Evolutionary conservation across 1,284 basidiomycete genomes (phyloP).

Genomic region (Ustilago hordei): DNA sequence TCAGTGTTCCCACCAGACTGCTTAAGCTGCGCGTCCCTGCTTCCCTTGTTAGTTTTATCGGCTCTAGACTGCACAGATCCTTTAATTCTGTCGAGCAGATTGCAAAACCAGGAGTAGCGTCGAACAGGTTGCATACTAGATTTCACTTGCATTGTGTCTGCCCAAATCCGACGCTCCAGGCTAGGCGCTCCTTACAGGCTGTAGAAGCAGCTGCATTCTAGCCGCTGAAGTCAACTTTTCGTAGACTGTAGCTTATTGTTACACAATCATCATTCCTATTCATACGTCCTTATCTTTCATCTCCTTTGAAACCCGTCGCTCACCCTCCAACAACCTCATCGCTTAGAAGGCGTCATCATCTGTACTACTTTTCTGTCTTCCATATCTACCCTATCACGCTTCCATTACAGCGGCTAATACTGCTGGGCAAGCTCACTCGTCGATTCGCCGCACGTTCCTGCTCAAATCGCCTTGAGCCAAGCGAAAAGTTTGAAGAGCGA

Average conservation of each 20-base stretch:
- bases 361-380: not conserved
- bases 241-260: not conserved
- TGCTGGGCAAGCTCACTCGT: not conserved
- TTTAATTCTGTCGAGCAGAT: not conserved
- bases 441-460: not conserved
- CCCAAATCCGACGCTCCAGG: not conserved
- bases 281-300: too few species aligned
- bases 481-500: not conserved
- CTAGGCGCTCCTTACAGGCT: not conserved
- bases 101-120: not conserved
- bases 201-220: too few species aligned
- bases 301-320: too few species aligned
- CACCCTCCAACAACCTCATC: too few species aligned
- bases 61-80: not conserved
- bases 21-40: too few species aligned
- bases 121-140: not conserved
- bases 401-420: not conserved
- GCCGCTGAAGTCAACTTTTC: not conserved
- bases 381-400: not conserved
- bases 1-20: too few species aligned
- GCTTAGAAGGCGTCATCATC: too few species aligned
- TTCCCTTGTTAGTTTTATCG: too few species aligned
- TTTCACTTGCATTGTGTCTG: not conserved
- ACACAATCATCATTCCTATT: too few species aligned
- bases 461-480: not conserved